Base-by-base conservation (phyloP, 345 rosid species). In the Ricinus communis region DNA sequence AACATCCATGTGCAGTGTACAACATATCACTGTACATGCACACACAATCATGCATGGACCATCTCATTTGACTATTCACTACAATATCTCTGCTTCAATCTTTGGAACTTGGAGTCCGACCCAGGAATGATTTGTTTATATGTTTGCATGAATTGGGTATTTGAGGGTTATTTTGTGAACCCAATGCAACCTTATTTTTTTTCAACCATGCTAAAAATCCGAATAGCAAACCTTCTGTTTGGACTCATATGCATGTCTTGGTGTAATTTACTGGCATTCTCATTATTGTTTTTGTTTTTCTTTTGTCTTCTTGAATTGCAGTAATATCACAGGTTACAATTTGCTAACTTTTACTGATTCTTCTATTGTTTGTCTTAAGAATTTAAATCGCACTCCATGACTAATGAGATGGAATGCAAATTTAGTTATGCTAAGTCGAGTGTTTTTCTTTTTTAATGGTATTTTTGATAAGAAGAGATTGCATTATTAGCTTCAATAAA, bases 41-140 rank as follows among this genome's bases (percentile, higher is more conserved):
- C 54, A 64, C 68, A 25, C 68, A 22, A 45, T 45, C 40, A 45
- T 46, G 68, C 31, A 67, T 54, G 30, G 71, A 10, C 52, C 53
- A 24, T 55, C 16, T 55, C 50, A 3, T 54, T 58, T 58, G 65
- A 45, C 72, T 43, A 30, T 1, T 19, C n/a, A 28, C 28, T 56
- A 28, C 36, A 27, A 24, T 27, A 52, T 50, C 4, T 14, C 40
- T 56, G 51, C 16, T 41, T 57, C 36, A 45, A 57, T 45, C 51
- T 46, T 53, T 46, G 65, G 73, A 59, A 46, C 36, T 47, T 47
- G 55, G n/a, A 31, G 62, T 41, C 54, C 36, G 14, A 19, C 21
- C 22, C 22, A 60, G 22, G 3, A 40, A 36, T 24, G 8, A 22
- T 56, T 56, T 25, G 11, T 24, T 12, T 27, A 55, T 27, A 55